Evolutionary conservation across 208 protist species (phyloP), one percentile per base, ranked within the genome.

Genomic region (Strigomonas oncopelti): DNA sequence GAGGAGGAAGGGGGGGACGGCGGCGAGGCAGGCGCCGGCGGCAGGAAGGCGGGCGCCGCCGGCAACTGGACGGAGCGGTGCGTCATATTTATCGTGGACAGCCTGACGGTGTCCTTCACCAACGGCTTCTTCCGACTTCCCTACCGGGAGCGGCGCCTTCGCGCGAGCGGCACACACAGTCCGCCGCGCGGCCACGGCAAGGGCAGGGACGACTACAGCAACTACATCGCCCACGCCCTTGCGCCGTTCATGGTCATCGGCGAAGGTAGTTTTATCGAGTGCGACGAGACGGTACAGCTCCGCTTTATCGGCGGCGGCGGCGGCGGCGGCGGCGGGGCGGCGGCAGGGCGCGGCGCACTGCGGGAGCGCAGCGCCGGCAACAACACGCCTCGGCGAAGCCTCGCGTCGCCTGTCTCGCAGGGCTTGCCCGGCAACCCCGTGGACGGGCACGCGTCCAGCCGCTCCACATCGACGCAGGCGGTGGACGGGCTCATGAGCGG

Each of bases 211-310:
- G 51, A 55, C 22, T 18, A 55, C 22, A 24, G 51, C 51, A 8
- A 48, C 42, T 9, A 48, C 42, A 14, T 48, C 16, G 42, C 42
- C 13, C 5, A 48, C 16, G 42, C 74, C 59, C 62, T 94, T 46
- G 63, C 86, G 31, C 88, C 88, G 0, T 94, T 84, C 68, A 80
- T 87, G 56, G 84, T 82, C 42, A 42, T 91, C 27, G 84, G 85
- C 29, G 88, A 94, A 60, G 84, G 80, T 29, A 94, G 88, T 72
- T 91, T 87, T 71, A 57, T 94, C 8, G 67, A 77, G 52, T 90
- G 78, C 56, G 29, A 71, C 22, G 66, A 83, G 31, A 77, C 22
- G 7, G 42, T 88, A 28, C 81, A 75, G 1, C 80, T 86, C 42
- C 73, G 74, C 42, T 85, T 83, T 31, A 69, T 62, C 22, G 79